phyloP scores from a whole-genome alignment of 805 yeast species.

The Zygoascus biomembranicola region DNA sequence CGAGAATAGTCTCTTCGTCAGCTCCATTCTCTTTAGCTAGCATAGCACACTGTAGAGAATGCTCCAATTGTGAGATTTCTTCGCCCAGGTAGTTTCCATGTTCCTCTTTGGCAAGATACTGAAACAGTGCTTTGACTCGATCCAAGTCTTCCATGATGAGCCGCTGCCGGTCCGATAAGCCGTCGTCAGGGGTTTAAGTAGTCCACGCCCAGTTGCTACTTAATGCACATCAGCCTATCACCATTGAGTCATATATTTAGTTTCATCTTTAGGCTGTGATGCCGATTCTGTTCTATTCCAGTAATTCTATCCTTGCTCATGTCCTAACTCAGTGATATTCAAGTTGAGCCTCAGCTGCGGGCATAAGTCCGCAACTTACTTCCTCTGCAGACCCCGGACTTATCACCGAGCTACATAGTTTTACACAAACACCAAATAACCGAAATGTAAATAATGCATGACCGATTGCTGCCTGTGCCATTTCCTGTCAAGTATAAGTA shows the following conservation, averaged over 20 bases:
- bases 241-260: not conserved
- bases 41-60: conserved; percentile 10
- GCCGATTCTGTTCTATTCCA: not conserved
- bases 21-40: conserved; percentile 9
- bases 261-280: not conserved
- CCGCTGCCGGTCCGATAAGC: not conserved
- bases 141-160: not conserved
- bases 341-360: not conserved
- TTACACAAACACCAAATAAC: no score
- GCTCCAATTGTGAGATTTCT: conserved; percentile 11
- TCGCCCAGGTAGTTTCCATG: conserved; percentile 12
- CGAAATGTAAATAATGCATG: no score
- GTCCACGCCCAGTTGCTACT: not conserved
- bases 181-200: not conserved
- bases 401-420: no score
- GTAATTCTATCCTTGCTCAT: not conserved
- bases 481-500: no score
- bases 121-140: conserved; percentile 6
- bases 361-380: not conserved
- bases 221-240: not conserved
- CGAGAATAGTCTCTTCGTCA: conserved; percentile 11
- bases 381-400: no score
- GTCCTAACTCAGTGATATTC: not conserved
- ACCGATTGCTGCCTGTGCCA: no score
- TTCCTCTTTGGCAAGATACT: conserved; percentile 7